Base-by-base conservation (phyloP, 2,329 filamentous ascomycete genomes). In the Arthrobotrys sphaeroides region DNA sequence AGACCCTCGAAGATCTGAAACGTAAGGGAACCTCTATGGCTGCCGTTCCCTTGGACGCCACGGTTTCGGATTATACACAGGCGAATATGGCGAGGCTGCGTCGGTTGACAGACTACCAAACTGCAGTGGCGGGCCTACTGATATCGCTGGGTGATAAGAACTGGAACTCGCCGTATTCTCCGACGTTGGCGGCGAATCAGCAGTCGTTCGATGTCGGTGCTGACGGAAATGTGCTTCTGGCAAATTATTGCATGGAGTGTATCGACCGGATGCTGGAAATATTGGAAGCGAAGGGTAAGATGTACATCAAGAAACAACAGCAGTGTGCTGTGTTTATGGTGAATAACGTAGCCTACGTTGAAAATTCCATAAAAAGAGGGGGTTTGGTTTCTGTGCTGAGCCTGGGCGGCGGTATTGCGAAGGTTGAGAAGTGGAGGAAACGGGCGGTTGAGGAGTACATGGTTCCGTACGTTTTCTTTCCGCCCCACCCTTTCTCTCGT, bases 71-170 rank as follows among this genome's bases (percentile, higher is more conserved):
- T 1, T 84, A 97, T 18, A 92, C 95, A 0, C 86, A 89, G 0
- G 92, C 97, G 80, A 92, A 91, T 2, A 94, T 98, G 89, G 90
- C 89, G 77, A 90, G 94, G 26, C 85, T 99, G 13, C 91, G 95
- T 79, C 90, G 90, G 12, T 91, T 99, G 88, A 91, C 94, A 0
- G 89, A 90, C 64, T 98, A 97, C 82, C 86, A 96, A 20, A 88
- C 90, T 5, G 93, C 95, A 0, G 87, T 99, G 18, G 92, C 92
- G 1, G 94, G 92, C 74, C 92, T 99, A 78, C 90, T 99, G 85
- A 90, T 95, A 26, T 97, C 94, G 0, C 84, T 99, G 7, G 95
- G 95, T 16, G 94, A 98, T 79, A 93, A 94, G 0, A 94, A 94
- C 36, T 99, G 95, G 95, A 89, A 88, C 76, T 85, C 86, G 2